Conservation (phyloP, 352 stramenopile species). For the Phytophthora hibernalis region DNA sequence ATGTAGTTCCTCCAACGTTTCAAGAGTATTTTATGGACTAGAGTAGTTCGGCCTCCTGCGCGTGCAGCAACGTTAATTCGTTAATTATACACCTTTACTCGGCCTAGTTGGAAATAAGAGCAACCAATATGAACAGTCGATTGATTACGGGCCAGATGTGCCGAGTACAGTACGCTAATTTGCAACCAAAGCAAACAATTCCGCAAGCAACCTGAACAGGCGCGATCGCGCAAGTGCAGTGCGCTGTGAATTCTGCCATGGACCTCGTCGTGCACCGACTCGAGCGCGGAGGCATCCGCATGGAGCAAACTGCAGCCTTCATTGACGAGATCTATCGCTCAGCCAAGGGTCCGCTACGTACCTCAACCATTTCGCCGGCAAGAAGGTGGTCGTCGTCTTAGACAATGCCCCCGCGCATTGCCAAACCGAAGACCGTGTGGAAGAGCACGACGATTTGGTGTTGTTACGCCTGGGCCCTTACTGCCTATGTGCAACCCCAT, state of each 20-base stretch:
- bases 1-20: no score
- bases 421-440: not conserved
- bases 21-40: no score
- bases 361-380: not conserved
- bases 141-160: no score
- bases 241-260: not conserved
- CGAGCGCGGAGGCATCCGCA: not conserved
- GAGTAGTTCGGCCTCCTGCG: no score
- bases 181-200: no score
- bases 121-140: no score
- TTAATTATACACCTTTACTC: no score
- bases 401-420: conserved; percentile 4
- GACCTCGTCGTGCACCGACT: not conserved
- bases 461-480: not conserved
- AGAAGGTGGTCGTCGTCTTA: conserved; percentile 3
- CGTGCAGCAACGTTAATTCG: no score
- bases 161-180: no score
- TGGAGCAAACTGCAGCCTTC: conserved; percentile 1
- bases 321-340: conserved; percentile 7
- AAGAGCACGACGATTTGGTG: conserved; percentile 1
- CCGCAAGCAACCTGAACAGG: no score
- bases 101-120: no score
- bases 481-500: not conserved
- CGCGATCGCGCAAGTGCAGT: no score
- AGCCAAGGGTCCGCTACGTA: not conserved